phyloP scores from a whole-genome alignment of 176 grass and related monocot genomes.

The Juncus effusus region DNA sequence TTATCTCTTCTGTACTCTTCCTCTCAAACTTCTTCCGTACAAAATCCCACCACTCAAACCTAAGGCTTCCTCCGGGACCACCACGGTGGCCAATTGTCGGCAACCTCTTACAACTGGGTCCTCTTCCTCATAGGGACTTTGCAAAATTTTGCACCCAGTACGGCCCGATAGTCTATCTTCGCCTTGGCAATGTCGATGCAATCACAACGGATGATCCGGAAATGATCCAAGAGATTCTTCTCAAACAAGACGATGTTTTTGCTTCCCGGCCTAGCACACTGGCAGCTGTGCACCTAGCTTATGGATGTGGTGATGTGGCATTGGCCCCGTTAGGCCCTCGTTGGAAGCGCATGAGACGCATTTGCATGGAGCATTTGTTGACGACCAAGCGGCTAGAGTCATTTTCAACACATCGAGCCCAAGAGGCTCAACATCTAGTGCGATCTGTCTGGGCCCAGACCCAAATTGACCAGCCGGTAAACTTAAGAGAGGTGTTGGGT shows the following conservation, averaged over 20 bases:
- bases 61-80: slow-evolving; percentile 77
- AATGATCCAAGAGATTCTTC: slow-evolving; percentile 84
- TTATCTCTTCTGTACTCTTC: slow-evolving; percentile 47
- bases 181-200: slow-evolving; percentile 68
- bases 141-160: slow-evolving; percentile 63
- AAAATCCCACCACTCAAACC: slow-evolving; percentile 32
- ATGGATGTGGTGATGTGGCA: slow-evolving; percentile 65
- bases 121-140: slow-evolving; percentile 82
- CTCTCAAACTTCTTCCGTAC: slow-evolving; percentile 32
- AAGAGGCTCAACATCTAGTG: slow-evolving; percentile 61
- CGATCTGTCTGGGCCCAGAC: slow-evolving; percentile 53
- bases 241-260: slow-evolving; percentile 79
- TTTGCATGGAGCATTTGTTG: slow-evolving; percentile 88
- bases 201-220: slow-evolving; percentile 85
- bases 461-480: slow-evolving; percentile 40
- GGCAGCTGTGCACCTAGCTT: slow-evolving; percentile 70
- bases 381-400: slow-evolving; percentile 68
- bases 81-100: slow-evolving; percentile 68
- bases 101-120: slow-evolving; percentile 68
- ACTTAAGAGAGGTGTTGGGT: slow-evolving; percentile 69
- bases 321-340: slow-evolving; percentile 66
- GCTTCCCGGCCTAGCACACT: slow-evolving; percentile 75
- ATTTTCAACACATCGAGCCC: slow-evolving; percentile 52
- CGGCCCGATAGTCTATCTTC: slow-evolving; percentile 84
- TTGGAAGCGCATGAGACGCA: slow-evolving; percentile 85